Percentiles rank a stretch among this genome's conserved stretches.
These are phyloP conservation scores for Aurinia saxatilis DNA, from an alignment of 345 rosid species.

Conservation along the genomic window DNA sequence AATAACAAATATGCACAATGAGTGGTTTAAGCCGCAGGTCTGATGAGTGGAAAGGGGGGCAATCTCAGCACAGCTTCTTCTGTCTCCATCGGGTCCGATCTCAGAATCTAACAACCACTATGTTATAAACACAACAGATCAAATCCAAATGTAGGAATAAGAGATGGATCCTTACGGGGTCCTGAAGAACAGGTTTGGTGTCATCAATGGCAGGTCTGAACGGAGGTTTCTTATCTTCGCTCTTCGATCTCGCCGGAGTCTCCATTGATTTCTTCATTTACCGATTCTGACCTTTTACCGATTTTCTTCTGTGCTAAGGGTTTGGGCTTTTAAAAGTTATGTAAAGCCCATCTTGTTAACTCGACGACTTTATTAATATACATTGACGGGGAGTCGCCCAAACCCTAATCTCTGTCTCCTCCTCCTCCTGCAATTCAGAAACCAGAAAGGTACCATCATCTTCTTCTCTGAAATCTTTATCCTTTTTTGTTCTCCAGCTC, in stretches of 20 bases:
- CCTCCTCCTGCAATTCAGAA: no score
- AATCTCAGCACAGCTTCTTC: slow-evolving; percentile 67
- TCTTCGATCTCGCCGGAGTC: slow-evolving; percentile 11
- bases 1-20: no score
- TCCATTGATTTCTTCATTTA: slow-evolving; percentile 19
- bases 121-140: no score
- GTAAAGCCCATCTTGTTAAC: slow-evolving; percentile 5
- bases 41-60: slow-evolving; percentile 41
- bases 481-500: not conserved
- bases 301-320: no score
- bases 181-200: slow-evolving; percentile 70
- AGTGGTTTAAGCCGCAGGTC: no score
- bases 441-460: slow-evolving; percentile 13
- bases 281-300: no score
- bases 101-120: slow-evolving; percentile 43
- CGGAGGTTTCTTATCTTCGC: slow-evolving; percentile 34
- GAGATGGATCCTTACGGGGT: slow-evolving; percentile 41
- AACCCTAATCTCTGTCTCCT: slow-evolving; percentile 24
- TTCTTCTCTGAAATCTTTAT: not conserved
- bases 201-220: slow-evolving; percentile 64
- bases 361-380: not conserved
- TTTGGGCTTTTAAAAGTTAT: not conserved
- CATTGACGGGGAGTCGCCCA: not conserved
- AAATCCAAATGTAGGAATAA: no score
- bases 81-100: slow-evolving; percentile 70